phyloP scores from a whole-genome alignment of 495 filamentous ascomycete genomes.

The Penicillium salamii region DNA sequence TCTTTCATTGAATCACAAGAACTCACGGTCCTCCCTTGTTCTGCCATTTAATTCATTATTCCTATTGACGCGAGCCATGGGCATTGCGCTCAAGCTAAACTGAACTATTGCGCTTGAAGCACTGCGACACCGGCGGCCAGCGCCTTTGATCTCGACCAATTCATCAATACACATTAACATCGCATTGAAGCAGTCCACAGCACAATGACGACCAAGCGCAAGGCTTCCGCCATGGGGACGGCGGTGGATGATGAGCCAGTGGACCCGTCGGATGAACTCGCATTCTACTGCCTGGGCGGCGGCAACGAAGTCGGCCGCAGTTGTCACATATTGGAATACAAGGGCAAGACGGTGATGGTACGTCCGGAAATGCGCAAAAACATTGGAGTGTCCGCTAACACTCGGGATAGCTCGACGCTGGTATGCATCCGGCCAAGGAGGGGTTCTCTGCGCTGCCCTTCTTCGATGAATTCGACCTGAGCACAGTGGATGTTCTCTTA shows the following conservation, averaged over 20 bases:
- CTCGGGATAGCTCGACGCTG: slow-evolving; percentile 76
- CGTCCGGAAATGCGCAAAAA: slow-evolving; percentile 18
- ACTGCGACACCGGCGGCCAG: slow-evolving; percentile 6
- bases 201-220: slow-evolving; percentile 73
- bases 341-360: slow-evolving; percentile 98
- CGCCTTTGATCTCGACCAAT: slow-evolving; percentile 3
- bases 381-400: slow-evolving; percentile 17
- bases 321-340: slow-evolving; percentile 98
- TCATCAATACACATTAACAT: neutral
- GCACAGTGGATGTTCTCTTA: slow-evolving; percentile 91
- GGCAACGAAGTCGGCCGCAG: slow-evolving; percentile 97
- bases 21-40: neutral
- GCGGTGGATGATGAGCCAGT: slow-evolving; percentile 63
- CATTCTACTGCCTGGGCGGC: slow-evolving; percentile 89
- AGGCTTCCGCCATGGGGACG: slow-evolving; percentile 63
- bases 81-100: neutral
- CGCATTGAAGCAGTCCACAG: neutral
- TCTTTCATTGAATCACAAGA: neutral
- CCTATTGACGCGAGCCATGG: slow-evolving; percentile 3
- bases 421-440: slow-evolving; percentile 95
- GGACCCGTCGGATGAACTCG: slow-evolving; percentile 81
- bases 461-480: slow-evolving; percentile 97
- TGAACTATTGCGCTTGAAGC: slow-evolving; percentile 6
- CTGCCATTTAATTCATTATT: neutral
- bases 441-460: slow-evolving; percentile 91